Evolutionary conservation across 2,329 filamentous ascomycete species (phyloP), one percentile per base, ranked within the genome.

Genomic region (Elsinoe fawcettii): DNA sequence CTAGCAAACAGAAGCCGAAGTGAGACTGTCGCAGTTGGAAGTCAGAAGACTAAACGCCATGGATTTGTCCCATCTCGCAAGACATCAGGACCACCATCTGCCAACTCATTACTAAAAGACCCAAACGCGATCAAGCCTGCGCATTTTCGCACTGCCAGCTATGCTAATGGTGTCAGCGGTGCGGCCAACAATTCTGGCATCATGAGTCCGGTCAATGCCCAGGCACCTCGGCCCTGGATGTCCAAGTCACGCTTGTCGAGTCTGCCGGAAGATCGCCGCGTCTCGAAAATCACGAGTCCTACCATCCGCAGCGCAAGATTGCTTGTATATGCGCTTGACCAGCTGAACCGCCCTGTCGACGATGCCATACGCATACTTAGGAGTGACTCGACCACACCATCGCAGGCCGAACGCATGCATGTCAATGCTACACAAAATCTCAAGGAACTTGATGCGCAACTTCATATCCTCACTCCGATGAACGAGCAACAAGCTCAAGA

Each of bases 1-100:
- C 87, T 90, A 67, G 79, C 85, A 8, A 82, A 78, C 61, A 73
- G 82, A 62, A 85, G 80, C 64, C 80, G 83, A 60, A 85, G 82
- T 60, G 82, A 85, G 67, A 80, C 81, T 20, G 75, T 81, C 4
- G 70, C 71, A 1, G 63, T 78, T 71, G 66, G 79, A 68, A 73
- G 75, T 66, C 69, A 74, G 27, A 78, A 80, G 23, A 76, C 75
- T 59, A 81, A 82, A 63, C 76, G 82, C 16, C 83, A 84, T 77
- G 82, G 81, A 22, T 77, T 83, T 51, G 75, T 84, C 32, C 78
- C 76, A 46, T 56, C 54, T 7, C 76, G 77, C 64, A 81, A 82
- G 64, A 76, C 77, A 20, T 77, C 75, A 9, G 80, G 80, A 63
- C 61, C 41, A 60, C 37, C 56, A 20, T 58, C 34, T 5, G 47